Percentiles rank a stretch among this genome's conserved stretches.
Evolutionary conservation across 352 stramenopile genomes (phyloP).

Genomic region (Phytopythium aichiense): DNA sequence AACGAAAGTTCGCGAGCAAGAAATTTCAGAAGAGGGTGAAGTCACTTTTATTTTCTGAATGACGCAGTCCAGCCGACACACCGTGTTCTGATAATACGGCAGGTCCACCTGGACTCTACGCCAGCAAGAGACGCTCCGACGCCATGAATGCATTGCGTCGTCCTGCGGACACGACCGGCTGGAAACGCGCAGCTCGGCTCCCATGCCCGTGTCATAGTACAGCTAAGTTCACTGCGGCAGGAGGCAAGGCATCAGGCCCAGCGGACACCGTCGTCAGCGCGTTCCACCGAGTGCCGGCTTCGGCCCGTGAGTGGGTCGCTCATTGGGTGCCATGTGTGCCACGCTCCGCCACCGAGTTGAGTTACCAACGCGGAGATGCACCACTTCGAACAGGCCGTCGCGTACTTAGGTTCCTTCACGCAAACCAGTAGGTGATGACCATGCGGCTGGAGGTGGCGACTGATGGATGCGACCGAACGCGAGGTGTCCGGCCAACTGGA

Average conservation of each 20-base stretch:
- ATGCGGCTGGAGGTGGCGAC: background rate
- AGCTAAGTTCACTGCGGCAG: too few species aligned
- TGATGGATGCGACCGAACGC: background rate
- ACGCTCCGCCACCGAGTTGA: constrained; percentile 5
- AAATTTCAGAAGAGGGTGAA: background rate
- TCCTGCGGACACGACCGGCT: too few species aligned
- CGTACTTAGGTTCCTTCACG: background rate
- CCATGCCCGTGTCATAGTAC: too few species aligned
- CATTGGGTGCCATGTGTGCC: background rate
- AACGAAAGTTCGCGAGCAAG: background rate
- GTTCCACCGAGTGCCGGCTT: background rate
- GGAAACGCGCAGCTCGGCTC: too few species aligned
- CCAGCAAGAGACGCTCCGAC: too few species aligned
- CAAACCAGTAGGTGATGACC: background rate
- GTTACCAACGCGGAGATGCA: background rate
- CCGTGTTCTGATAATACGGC: background rate
- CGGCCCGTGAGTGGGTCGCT: background rate
- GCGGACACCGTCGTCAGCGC: background rate
- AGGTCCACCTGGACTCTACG: background rate
- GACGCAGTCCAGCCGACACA: background rate
- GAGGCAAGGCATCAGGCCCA: background rate
- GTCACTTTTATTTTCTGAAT: background rate
- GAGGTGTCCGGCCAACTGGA: background rate
- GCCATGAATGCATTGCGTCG: too few species aligned
- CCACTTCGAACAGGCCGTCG: background rate